Evolutionary conservation across 83 land plant genomes (phyloP).

Genomic region (Thuja plicata): DNA sequence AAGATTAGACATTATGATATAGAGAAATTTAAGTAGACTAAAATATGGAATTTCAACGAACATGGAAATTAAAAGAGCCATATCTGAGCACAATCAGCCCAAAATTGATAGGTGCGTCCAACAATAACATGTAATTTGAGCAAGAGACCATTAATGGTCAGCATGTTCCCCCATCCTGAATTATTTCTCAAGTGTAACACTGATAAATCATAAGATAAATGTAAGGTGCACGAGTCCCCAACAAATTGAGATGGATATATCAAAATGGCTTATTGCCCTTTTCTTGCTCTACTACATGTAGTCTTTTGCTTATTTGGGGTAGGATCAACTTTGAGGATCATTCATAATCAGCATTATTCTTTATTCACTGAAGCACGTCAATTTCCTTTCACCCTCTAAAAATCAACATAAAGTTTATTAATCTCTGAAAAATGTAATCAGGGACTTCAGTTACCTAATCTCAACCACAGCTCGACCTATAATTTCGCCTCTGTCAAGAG

Average conservation of each 20-base stretch:
- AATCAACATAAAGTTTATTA: not conserved
- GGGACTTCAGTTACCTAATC: constrained; percentile 30
- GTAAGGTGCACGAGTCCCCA: not conserved
- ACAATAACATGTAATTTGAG: not conserved
- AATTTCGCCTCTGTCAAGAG: constrained; percentile 67
- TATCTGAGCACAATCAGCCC: not conserved
- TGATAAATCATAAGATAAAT: not conserved
- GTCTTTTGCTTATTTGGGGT: not conserved
- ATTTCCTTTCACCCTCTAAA: not conserved
- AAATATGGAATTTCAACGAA: not conserved
- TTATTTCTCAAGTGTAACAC: not conserved
- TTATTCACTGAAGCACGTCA: not conserved
- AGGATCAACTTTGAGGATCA: not conserved
- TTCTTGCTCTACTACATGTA: not conserved
- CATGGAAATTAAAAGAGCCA: not conserved
- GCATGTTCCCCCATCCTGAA: not conserved
- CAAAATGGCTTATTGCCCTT: not conserved
- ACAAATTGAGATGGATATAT: not conserved
- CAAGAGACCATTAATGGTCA: not conserved
- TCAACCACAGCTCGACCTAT: constrained; percentile 79
- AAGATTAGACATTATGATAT: not conserved
- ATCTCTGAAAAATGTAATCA: not conserved
- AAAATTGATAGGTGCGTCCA: not conserved
- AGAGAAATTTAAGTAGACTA: not conserved
- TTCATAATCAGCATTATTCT: not conserved